A percentile compares a stretch with the other conserved stretches of the same genome.
Conservation (phyloP, 306 rosid species). For the Cicer pinnatifidum region DNA sequence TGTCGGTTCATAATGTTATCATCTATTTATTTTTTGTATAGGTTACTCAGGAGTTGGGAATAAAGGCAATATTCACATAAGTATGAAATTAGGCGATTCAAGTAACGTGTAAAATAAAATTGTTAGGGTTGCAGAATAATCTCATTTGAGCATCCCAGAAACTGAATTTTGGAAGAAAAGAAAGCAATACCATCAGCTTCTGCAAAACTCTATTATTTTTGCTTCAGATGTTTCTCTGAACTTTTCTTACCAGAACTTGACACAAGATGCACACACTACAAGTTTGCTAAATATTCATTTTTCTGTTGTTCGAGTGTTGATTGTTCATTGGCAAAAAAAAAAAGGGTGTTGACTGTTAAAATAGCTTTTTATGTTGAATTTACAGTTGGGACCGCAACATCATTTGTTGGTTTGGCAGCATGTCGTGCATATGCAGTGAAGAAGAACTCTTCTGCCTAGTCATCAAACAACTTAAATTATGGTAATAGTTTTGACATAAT, state of each 20-base stretch:
- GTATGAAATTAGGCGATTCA: slow-evolving; percentile 69
- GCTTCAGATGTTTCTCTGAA: slow-evolving; percentile 67
- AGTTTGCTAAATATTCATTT: too few species aligned
- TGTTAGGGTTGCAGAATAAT: neutral
- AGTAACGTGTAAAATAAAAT: slow-evolving; percentile 70
- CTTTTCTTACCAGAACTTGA: neutral
- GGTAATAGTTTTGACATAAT: too few species aligned
- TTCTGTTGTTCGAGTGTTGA: too few species aligned
- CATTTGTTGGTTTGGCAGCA: too few species aligned
- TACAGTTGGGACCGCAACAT: too few species aligned
- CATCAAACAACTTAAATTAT: too few species aligned
- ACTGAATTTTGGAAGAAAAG: slow-evolving; percentile 83
- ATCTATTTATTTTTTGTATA: slow-evolving; percentile 44
- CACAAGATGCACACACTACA: too few species aligned
- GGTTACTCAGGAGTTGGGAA: slow-evolving; percentile 85
- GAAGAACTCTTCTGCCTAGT: too few species aligned
- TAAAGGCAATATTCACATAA: slow-evolving; percentile 72
- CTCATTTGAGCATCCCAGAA: slow-evolving; percentile 87
- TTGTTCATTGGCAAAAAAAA: too few species aligned
- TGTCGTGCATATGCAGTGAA: too few species aligned
- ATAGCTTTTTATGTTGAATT: too few species aligned
- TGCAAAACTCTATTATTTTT: slow-evolving; percentile 69
- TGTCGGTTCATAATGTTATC: slow-evolving; percentile 18
- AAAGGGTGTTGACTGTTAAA: too few species aligned
- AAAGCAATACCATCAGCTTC: slow-evolving; percentile 71